Conservation (phyloP, 1,139 yeast species). For the Hansenula sp. region DNA sequence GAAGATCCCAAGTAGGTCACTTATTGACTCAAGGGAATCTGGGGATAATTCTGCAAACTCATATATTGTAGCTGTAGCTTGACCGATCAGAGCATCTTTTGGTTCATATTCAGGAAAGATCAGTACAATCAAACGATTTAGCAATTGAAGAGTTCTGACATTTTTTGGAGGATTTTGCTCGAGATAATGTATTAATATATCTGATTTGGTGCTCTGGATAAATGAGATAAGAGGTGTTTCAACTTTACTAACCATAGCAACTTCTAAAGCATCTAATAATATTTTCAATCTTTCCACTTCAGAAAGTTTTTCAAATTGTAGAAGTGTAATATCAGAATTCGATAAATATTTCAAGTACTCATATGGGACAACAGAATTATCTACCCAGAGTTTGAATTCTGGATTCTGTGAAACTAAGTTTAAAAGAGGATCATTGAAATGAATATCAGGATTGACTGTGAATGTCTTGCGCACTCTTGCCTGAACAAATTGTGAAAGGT, state of each 20-base stretch:
- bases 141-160: neutral
- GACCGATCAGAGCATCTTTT: neutral
- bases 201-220: neutral
- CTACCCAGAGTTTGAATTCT: constrained; percentile 1
- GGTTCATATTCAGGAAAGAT: neutral
- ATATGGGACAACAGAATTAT: neutral
- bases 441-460: neutral
- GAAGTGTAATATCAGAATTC: neutral
- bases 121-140: neutral
- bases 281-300: neutral
- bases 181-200: neutral
- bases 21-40: neutral
- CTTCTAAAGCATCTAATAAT: neutral
- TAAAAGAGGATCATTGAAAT: constrained; percentile 5
- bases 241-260: neutral
- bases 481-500: neutral
- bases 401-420: neutral
- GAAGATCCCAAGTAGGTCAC: neutral
- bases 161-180: neutral
- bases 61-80: neutral
- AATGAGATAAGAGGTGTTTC: neutral
- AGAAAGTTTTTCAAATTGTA: constrained; percentile 1
- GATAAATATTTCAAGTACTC: neutral
- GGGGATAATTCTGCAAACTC: neutral
- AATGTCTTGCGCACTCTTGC: constrained; percentile 3